Evolutionary conservation across 2,329 filamentous ascomycete genomes (phyloP).

Genomic region (Colletotrichum sp.): DNA sequence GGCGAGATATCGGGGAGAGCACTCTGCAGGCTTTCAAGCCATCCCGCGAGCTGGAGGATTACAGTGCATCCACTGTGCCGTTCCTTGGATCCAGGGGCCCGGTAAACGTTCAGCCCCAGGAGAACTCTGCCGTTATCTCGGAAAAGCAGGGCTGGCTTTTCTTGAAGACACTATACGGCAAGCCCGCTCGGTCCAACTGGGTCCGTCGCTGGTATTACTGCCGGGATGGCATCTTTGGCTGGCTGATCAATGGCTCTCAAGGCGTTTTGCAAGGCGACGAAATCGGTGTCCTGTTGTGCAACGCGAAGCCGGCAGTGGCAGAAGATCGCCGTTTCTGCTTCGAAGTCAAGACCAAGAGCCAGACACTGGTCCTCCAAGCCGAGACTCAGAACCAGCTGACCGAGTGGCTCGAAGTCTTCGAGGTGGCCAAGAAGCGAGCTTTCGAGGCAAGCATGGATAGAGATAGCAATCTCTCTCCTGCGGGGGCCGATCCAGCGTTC

Average conservation of each 20-base stretch:
- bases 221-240: slow-evolving; percentile 94
- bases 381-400: slow-evolving; percentile 93
- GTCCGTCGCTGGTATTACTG: slow-evolving; percentile 94
- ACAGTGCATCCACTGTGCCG: slow-evolving; percentile 87
- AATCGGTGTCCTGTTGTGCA: slow-evolving; percentile 93
- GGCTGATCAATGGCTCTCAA: slow-evolving; percentile 82
- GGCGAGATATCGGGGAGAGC: slow-evolving; percentile 81
- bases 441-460: slow-evolving; percentile 74
- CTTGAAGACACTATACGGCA: slow-evolving; percentile 80
- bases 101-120: slow-evolving; percentile 63
- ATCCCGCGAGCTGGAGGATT: slow-evolving; percentile 91
- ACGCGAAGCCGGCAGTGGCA: slow-evolving; percentile 85
- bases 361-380: slow-evolving; percentile 86
- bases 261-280: slow-evolving; percentile 96
- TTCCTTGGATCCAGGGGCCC: slow-evolving; percentile 78
- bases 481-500: slow-evolving; percentile 77
- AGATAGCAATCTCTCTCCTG: slow-evolving; percentile 50
- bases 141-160: slow-evolving; percentile 98
- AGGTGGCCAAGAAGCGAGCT: slow-evolving; percentile 90
- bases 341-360: slow-evolving; percentile 97
- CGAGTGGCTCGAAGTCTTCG: slow-evolving; percentile 93
- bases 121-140: slow-evolving; percentile 53
- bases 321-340: slow-evolving; percentile 98
- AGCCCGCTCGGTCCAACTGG: slow-evolving; percentile 91
- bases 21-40: slow-evolving; percentile 76